Evolutionary conservation across 176 grass and related monocot species (phyloP).

Genomic region (Zea mays): DNA sequence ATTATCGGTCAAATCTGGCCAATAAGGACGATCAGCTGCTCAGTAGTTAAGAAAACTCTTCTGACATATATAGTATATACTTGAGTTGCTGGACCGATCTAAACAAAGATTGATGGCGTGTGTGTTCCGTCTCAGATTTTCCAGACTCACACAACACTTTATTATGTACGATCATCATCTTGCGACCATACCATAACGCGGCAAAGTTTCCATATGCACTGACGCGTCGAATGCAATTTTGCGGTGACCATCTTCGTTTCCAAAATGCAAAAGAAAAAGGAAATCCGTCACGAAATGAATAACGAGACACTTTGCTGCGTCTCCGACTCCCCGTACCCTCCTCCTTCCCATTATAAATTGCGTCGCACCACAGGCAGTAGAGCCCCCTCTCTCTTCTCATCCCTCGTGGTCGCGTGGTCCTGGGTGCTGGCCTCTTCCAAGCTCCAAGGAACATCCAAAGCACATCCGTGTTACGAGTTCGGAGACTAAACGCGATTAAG

Average conservation of each 20-base stretch:
- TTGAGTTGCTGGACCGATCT: neutral
- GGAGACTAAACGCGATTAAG: constrained; percentile 20
- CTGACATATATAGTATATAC: too few relatives aligned
- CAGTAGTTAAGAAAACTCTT: neutral
- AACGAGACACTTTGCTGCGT: neutral
- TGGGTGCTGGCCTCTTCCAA: constrained; percentile 30
- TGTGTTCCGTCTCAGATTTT: neutral
- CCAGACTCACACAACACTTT: neutral
- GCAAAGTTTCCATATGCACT: constrained; percentile 14
- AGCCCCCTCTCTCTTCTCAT: constrained; percentile 19
- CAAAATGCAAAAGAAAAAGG: neutral
- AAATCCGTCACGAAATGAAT: neutral
- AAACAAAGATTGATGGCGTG: neutral
- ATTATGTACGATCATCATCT: neutral
- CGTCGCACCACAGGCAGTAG: constrained; percentile 16
- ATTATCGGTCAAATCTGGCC: neutral
- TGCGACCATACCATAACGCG: constrained; percentile 24
- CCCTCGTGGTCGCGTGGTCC: constrained; percentile 29
- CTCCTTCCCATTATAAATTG: constrained; percentile 53
- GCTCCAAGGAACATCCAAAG: constrained; percentile 46
- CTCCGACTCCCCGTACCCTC: neutral
- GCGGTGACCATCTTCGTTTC: constrained; percentile 10
- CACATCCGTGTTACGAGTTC: neutral
- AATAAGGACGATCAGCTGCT: neutral
- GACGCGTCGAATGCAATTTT: constrained; percentile 30